phyloP scores from a whole-genome alignment of 306 rosid genomes.

The Dalbergia cultrata region DNA sequence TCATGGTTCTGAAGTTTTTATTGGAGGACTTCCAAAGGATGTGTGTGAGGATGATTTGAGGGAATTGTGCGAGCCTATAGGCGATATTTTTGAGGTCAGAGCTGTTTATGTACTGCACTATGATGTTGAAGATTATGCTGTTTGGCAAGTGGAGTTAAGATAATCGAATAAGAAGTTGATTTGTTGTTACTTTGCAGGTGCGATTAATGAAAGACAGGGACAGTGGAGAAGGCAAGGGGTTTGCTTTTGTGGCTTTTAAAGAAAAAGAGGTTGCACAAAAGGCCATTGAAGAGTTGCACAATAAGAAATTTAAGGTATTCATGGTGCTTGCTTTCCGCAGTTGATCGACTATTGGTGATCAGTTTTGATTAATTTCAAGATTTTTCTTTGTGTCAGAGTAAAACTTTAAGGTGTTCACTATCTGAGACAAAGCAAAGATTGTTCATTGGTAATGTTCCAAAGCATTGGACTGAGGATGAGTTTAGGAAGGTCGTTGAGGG shows the following conservation, averaged over 20 bases:
- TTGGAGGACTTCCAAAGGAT: slow-evolving; percentile 97
- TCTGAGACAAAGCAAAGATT: slow-evolving; percentile 95
- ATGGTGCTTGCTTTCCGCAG: slow-evolving; percentile 29
- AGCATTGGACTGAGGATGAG: slow-evolving; percentile 89
- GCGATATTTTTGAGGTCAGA: slow-evolving; percentile 89
- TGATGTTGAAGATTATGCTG: slow-evolving; percentile 15
- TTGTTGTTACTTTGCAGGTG: slow-evolving; percentile 67
- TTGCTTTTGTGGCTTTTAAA: slow-evolving; percentile 89
- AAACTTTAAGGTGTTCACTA: slow-evolving; percentile 92
- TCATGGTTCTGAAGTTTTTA: slow-evolving; percentile 95
- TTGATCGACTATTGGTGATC: slow-evolving; percentile 23
- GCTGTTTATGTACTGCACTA: slow-evolving; percentile 16
- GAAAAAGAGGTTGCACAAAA: slow-evolving; percentile 87
- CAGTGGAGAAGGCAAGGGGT: slow-evolving; percentile 92
- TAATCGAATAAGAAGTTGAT: slow-evolving; percentile 39
- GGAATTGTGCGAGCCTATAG: slow-evolving; percentile 82
- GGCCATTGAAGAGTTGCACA: slow-evolving; percentile 86
- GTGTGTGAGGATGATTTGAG: slow-evolving; percentile 81
- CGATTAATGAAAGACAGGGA: slow-evolving; percentile 91
- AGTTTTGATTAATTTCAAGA: slow-evolving; percentile 11
- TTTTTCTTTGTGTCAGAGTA: slow-evolving; percentile 70
- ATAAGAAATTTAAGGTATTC: slow-evolving; percentile 86
- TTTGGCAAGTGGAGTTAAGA: slow-evolving; percentile 11
- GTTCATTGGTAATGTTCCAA: slow-evolving; percentile 93
- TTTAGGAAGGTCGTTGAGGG: slow-evolving; percentile 77